These are phyloP conservation scores for Peronospora farinosa DNA, from an alignment of 352 stramenopile species.

Conservation along the genomic window DNA sequence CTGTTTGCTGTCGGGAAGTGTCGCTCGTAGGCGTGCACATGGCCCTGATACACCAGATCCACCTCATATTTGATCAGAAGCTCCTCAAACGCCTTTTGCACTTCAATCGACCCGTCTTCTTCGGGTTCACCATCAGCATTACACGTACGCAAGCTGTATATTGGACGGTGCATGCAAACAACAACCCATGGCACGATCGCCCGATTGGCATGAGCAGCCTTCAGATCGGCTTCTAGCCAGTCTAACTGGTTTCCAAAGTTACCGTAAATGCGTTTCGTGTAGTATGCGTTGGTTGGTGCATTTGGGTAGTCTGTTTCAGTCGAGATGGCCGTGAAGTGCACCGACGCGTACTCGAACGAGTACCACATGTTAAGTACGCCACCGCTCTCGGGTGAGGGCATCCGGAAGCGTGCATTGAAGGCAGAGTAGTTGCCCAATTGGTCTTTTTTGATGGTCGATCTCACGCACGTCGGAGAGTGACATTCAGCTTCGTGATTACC, in stretches of 20 bases:
- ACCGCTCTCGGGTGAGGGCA: slow-evolving; percentile 36
- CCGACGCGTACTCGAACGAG: slow-evolving; percentile 36
- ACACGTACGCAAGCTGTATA: slow-evolving; percentile 38
- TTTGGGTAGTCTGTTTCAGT: slow-evolving; percentile 57
- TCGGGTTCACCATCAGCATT: slow-evolving; percentile 15
- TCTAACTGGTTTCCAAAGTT: slow-evolving; percentile 39
- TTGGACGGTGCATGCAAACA: slow-evolving; percentile 45
- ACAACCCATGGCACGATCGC: slow-evolving; percentile 45
- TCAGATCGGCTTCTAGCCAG: slow-evolving; percentile 52
- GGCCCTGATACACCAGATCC: slow-evolving; percentile 44
- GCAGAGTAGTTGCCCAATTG: slow-evolving; percentile 54
- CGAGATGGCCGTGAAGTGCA: slow-evolving; percentile 73
- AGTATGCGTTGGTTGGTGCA: slow-evolving; percentile 35
- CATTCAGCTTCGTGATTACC: slow-evolving; percentile 47
- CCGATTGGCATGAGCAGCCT: slow-evolving; percentile 39
- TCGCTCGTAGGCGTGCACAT: slow-evolving; percentile 54
- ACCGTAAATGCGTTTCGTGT: slow-evolving; percentile 25
- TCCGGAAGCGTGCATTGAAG: slow-evolving; percentile 40
- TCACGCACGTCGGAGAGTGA: slow-evolving; percentile 30
- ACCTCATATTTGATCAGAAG: slow-evolving; percentile 58
- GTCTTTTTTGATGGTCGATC: slow-evolving; percentile 21
- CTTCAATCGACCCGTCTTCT: slow-evolving; percentile 14
- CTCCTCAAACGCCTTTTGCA: slow-evolving; percentile 49
- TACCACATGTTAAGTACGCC: slow-evolving; percentile 45
- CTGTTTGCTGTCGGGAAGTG: slow-evolving; percentile 38